A percentile compares a stretch with the other conserved stretches of the same genome.
phyloP scores from a whole-genome alignment of 2,329 filamentous ascomycete genomes.

The Elsinoe australis region DNA sequence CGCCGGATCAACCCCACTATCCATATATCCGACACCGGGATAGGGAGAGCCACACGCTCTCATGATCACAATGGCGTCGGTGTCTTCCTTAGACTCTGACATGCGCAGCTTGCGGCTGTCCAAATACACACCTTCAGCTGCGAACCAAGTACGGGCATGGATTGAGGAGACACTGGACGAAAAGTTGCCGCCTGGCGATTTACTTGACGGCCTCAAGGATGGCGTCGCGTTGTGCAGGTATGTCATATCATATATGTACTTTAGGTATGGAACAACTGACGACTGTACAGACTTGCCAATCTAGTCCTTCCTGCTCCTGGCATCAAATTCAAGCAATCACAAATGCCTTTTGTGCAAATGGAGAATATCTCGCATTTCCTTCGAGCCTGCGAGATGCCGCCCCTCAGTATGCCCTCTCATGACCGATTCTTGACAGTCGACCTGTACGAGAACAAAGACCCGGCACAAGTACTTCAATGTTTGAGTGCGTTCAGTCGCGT shows the following conservation, averaged over 20 bases:
- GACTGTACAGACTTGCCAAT: conserved; percentile 62
- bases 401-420: conserved; percentile 81
- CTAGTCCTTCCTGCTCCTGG: conserved; percentile 66
- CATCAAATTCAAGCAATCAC: conserved; percentile 81
- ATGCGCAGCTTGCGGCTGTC: conserved; percentile 86
- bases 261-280: neutral
- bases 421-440: conserved; percentile 97
- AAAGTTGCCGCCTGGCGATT: conserved; percentile 61
- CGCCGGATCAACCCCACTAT: too few species aligned
- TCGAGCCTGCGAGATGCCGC: conserved; percentile 73
- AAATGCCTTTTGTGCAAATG: conserved; percentile 99
- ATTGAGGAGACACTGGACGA: conserved; percentile 76
- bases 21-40: too few species aligned
- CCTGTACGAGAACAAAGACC: conserved; percentile 90
- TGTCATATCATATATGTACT: conserved; percentile 20
- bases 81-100: conserved; percentile 89
- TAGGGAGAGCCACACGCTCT: too few species aligned
- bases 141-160: conserved; percentile 76
- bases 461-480: conserved; percentile 90
- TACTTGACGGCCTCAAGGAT: conserved; percentile 81
- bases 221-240: conserved; percentile 90
- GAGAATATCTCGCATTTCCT: conserved; percentile 98
- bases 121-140: conserved; percentile 85
- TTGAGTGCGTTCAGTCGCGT: conserved; percentile 84
- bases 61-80: conserved; percentile 67